Conservation (phyloP, 306 rosid species). For the Neltuma alba region DNA sequence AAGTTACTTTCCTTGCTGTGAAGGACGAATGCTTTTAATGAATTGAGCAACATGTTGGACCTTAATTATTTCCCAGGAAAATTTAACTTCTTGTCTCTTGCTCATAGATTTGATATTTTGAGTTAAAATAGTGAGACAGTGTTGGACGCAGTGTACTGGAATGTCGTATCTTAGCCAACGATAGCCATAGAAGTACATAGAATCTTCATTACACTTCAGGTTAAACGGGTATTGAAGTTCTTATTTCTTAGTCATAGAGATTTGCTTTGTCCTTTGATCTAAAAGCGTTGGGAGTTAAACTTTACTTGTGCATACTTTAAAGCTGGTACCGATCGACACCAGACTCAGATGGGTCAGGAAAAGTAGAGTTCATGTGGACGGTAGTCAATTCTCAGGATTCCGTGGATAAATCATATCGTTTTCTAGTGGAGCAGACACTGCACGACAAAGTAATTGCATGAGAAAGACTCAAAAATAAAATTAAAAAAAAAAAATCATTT, state of each 20-base stretch:
- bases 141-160: neutral
- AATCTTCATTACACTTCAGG: constrained; percentile 3
- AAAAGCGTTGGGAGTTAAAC: constrained; percentile 17
- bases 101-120: no score
- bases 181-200: no score
- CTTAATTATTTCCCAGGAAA: no score
- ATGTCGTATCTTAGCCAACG: neutral
- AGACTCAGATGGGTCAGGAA: constrained; percentile 30
- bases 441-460: neutral
- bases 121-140: no score
- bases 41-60: no score
- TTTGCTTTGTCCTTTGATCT: constrained; percentile 22
- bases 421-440: neutral
- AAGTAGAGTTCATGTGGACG: constrained; percentile 20
- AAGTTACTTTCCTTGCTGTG: no score
- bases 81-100: no score
- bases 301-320: constrained; percentile 23
- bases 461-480: neutral
- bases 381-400: neutral
- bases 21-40: no score
- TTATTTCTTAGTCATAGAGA: constrained; percentile 9
- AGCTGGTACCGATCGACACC: constrained; percentile 6
- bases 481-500: no score
- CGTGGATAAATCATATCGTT: neutral
- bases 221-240: constrained; percentile 2